phyloP scores from a whole-genome alignment of 2,329 filamentous ascomycete species.

The Curvularia sp. region DNA sequence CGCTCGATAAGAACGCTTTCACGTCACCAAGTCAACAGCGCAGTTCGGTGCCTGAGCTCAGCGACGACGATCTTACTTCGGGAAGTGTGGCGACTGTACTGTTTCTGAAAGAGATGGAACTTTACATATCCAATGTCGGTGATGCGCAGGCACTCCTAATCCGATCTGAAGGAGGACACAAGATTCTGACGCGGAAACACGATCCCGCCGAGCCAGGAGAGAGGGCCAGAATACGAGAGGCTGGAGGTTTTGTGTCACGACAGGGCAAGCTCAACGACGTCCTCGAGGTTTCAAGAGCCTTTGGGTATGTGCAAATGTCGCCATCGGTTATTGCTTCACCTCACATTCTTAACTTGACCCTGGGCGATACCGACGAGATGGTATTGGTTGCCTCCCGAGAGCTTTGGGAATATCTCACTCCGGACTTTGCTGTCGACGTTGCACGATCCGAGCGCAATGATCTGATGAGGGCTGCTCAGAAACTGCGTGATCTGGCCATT shows the following conservation, averaged over 20 bases:
- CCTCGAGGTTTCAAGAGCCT: constrained; percentile 90
- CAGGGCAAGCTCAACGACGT: constrained; percentile 93
- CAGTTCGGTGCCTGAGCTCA: constrained; percentile 78
- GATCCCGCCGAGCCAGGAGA: constrained; percentile 88
- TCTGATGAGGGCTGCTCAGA: constrained; percentile 93
- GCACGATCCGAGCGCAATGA: constrained; percentile 85
- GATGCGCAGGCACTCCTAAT: constrained; percentile 96
- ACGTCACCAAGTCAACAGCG: constrained; percentile 62
- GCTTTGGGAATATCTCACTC: constrained; percentile 92
- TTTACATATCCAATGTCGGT: constrained; percentile 94
- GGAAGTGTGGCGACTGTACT: constrained; percentile 91
- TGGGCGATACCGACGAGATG: constrained; percentile 91
- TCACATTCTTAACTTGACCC: constrained; percentile 76
- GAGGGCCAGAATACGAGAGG: constrained; percentile 87
- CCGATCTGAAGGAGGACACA: constrained; percentile 82
- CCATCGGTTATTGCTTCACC: constrained; percentile 92
- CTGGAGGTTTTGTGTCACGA: constrained; percentile 93
- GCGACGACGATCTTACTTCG: constrained; percentile 86
- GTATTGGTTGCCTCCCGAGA: constrained; percentile 90
- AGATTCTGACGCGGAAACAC: constrained; percentile 87
- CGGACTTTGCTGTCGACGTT: constrained; percentile 90
- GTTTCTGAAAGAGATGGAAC: constrained; percentile 86
- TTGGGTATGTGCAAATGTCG: constrained; percentile 92
- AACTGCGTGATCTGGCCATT: constrained; percentile 91
- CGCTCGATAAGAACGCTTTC: constrained; percentile 70